These are phyloP conservation scores for Hansenula lynferdii DNA, from an alignment of 1,139 yeast species.

Conservation along the genomic window DNA sequence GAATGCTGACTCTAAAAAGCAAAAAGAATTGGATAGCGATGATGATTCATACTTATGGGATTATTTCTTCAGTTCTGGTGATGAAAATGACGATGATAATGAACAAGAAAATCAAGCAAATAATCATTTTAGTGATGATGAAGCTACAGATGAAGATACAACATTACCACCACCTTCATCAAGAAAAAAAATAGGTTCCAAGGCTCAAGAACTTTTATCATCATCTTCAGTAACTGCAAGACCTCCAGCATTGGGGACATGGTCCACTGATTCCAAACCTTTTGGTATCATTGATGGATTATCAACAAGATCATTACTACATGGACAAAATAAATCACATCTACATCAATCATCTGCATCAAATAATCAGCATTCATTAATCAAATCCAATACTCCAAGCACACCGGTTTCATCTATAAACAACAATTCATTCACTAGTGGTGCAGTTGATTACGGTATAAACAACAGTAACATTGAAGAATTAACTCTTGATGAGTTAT, in stretches of 20 bases:
- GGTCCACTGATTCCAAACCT: slow-evolving; percentile 84
- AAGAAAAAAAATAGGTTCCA: slow-evolving; percentile 56
- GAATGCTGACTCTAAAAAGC: slow-evolving; percentile 1
- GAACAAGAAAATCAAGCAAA: slow-evolving; percentile 32
- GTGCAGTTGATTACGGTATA: too few species aligned
- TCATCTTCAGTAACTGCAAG: slow-evolving; percentile 79
- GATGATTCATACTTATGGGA: slow-evolving; percentile 45
- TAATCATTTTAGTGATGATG: slow-evolving; percentile 47
- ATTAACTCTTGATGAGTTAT: slow-evolving; percentile 75
- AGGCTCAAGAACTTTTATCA: slow-evolving; percentile 82
- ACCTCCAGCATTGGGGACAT: slow-evolving; percentile 90
- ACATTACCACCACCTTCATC: slow-evolving; percentile 64
- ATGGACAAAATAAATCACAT: slow-evolving; percentile 24
- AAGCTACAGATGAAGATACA: slow-evolving; percentile 89
- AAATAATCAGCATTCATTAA: too few species aligned
- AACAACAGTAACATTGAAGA: slow-evolving; percentile 47
- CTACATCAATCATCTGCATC: slow-evolving; percentile 1
- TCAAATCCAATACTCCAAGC: slow-evolving; percentile 6
- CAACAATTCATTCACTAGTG: too few species aligned
- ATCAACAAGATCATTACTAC: slow-evolving; percentile 71
- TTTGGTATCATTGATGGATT: slow-evolving; percentile 93
- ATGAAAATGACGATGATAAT: slow-evolving; percentile 30
- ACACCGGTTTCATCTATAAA: slow-evolving; percentile 14
- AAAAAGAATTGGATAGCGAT: slow-evolving; percentile 16
- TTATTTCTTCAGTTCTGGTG: slow-evolving; percentile 39